Base-by-base conservation (phyloP, 495 filamentous ascomycete species). In the Daldinia caldariorum region DNA sequence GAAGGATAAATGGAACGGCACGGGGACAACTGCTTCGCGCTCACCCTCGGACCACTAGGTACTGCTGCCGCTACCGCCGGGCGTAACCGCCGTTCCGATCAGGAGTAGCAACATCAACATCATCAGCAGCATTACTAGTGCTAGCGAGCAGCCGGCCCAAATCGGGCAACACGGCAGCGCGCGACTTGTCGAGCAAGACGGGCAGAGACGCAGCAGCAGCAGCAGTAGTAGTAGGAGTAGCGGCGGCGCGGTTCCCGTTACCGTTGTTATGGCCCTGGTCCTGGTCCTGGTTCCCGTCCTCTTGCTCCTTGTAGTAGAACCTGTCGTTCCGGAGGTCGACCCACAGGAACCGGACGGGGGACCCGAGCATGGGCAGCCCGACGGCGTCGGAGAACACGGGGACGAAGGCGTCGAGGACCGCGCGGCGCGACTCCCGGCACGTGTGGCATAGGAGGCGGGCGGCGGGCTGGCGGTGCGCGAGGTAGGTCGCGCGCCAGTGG, bases 341-440 rank as follows among this genome's bases (percentile, higher is more conserved):
- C 66, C 66, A 69, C 12, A 69, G 14, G 41, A 63, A 41, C 29
- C 34, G 53, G 12, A 51, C n/a, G 12, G 32, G 6, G 6, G 56
- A 22, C 56, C 63, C 63, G 8, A 54, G 43, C 54, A 45, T 29
- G 6, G 4, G 43, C 20, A 37, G 20, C 32, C 51, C 66, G 39
- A 51, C 49, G 39, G 58, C 49, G 50, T 54, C 57, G 13, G 16
- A 49, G 58, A 50, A 61, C 50, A 68, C 65, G 29, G 65, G 58
- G 8, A 16, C n/a, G 4, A 66, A 35, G 9, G 55, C 35, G 45
- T 58, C 63, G 34, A 59, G 58, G 16, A 68, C 41, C 1, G 56
- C 58, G 16, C 29, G 50, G 16, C 65, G 65, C 50, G 65, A 50
- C 41, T 68, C 58, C 49, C 65, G 65, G 51, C 8, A 63, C 41